phyloP scores from a whole-genome alignment of 2,329 filamentous ascomycete genomes.

The Ophiocordyceps sinensis region DNA sequence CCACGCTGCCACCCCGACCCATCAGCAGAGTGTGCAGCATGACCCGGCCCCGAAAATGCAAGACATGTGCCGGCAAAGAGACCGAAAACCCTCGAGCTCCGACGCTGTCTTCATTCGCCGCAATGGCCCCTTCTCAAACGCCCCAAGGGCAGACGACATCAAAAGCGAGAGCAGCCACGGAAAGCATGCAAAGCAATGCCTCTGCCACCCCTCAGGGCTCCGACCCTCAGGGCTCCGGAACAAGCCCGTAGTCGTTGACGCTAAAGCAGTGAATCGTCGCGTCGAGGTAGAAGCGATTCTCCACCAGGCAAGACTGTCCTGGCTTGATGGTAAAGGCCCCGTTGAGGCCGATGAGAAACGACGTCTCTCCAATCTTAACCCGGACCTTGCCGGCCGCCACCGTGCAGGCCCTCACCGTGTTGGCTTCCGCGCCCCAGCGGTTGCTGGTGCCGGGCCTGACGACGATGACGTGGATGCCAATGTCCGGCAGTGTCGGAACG shows the following conservation, averaged over 20 bases:
- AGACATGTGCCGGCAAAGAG: no score
- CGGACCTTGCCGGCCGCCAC: conserved; percentile 25
- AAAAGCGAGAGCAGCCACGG: no score
- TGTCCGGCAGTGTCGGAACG: conserved; percentile 19
- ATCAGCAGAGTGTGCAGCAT: no score
- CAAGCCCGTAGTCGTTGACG: conserved; percentile 10
- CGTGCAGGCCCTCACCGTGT: conserved; percentile 23
- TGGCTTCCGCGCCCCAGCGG: conserved; percentile 13
- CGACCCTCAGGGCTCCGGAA: no score
- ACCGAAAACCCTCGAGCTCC: no score
- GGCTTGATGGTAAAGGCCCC: conserved; percentile 29
- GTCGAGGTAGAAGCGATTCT: conserved; percentile 30
- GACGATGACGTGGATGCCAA: conserved; percentile 24
- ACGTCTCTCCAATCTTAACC: conserved; percentile 20
- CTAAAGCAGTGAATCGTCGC: conserved; percentile 27
- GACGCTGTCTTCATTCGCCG: no score
- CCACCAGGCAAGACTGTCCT: conserved; percentile 20
- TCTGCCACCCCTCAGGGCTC: no score
- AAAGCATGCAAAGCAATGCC: no score
- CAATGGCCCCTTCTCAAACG: no score
- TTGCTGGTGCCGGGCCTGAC: conserved; percentile 23
- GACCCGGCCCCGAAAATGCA: no score
- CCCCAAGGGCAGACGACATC: no score
- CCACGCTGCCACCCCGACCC: no score
- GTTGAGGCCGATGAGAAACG: conserved; percentile 26